Percentiles rank a stretch among this genome's conserved stretches.
phyloP scores from a whole-genome alignment of 129 eudicot genomes.

The Pulicaria dysenterica region DNA sequence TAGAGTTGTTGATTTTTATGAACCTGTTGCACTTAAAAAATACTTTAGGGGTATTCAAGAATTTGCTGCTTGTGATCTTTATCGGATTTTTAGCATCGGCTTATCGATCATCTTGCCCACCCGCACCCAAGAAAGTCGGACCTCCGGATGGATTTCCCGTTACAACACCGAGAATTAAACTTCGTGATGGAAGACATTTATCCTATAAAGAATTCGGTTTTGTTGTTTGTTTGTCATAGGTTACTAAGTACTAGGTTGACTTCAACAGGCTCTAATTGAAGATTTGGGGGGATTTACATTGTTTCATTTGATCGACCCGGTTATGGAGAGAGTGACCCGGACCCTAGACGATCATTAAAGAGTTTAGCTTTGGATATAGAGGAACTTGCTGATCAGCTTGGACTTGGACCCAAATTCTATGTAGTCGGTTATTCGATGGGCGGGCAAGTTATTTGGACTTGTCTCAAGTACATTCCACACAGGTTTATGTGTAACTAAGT shows the following conservation, averaged over 20 bases:
- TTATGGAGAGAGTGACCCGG: slow-evolving; percentile 87
- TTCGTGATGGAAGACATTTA: slow-evolving; percentile 79
- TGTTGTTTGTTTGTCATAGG: background rate
- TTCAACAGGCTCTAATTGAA: slow-evolving; percentile 55
- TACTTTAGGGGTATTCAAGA: slow-evolving; percentile 63
- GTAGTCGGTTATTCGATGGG: slow-evolving; percentile 74
- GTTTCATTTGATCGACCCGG: slow-evolving; percentile 85
- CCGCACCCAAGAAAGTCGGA: slow-evolving; percentile 70
- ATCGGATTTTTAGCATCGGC: slow-evolving; percentile 70
- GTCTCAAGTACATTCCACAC: slow-evolving; percentile 84
- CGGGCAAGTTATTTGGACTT: slow-evolving; percentile 58
- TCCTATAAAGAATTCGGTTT: slow-evolving; percentile 69
- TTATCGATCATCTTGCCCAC: slow-evolving; percentile 68
- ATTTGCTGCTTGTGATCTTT: slow-evolving; percentile 49
- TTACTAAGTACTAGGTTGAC: background rate
- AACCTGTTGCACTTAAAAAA: background rate
- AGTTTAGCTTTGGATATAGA: slow-evolving; percentile 67
- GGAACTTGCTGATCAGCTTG: slow-evolving; percentile 83
- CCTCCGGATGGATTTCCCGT: slow-evolving; percentile 71
- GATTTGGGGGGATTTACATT: slow-evolving; percentile 65
- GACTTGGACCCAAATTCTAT: slow-evolving; percentile 70
- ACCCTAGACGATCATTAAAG: slow-evolving; percentile 56
- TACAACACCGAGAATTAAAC: slow-evolving; percentile 75
- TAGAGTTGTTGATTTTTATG: background rate
- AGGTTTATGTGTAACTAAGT: too few species aligned